Base-by-base conservation (phyloP, 2,329 filamentous ascomycete genomes). In the Claviceps quebecensis region DNA sequence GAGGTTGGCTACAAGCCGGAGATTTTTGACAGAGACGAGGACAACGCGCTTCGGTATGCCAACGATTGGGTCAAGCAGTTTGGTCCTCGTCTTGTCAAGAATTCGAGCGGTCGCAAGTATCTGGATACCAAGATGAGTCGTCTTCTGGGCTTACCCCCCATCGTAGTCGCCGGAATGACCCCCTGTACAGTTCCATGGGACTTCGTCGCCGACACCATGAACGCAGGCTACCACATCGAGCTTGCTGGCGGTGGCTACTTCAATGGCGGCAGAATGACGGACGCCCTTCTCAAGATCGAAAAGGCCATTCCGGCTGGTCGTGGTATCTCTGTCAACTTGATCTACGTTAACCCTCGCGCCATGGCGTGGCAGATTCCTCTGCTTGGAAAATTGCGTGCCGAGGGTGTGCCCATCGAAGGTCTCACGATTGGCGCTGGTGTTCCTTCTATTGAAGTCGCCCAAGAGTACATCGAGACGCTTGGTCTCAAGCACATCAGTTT, bases 1-100 rank as follows among this genome's bases (percentile, higher is more conserved):
- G 93, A 97, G 68, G 85, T 98, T 55, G 93, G 93, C 51, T 98
- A 96, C 76, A 98, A 98, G 76, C 86, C 91, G 2, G 93, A 98
- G 70, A 77, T 98, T 49, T 98, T 98, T 61, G 91, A 98, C 65
- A 86, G 93, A 52, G 93, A 98, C 65, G 88, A 90, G 62, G 87
- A 96, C 64, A 82, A 96, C 62, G 90, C 93, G 5, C 85, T 98
- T 62, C 93, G 90, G 67, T 97, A 89, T 65, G 91, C 93, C 47
- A 84, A 89, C 34, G 88, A 98, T 68, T 98, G 94, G 94, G 89
- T 98, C 53, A 94, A 94, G 69, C 90, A 96, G 67, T 90, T 93
- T 64, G 90, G 91, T 9, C 93, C 94, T n/a, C 85, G 83, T 54
- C 76, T 98, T 44, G 83, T 95, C 60, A 93, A 87, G 70, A 96